Evolutionary conservation across 2,329 filamentous ascomycete genomes (phyloP).

Genomic region (Alternaria alternata): DNA sequence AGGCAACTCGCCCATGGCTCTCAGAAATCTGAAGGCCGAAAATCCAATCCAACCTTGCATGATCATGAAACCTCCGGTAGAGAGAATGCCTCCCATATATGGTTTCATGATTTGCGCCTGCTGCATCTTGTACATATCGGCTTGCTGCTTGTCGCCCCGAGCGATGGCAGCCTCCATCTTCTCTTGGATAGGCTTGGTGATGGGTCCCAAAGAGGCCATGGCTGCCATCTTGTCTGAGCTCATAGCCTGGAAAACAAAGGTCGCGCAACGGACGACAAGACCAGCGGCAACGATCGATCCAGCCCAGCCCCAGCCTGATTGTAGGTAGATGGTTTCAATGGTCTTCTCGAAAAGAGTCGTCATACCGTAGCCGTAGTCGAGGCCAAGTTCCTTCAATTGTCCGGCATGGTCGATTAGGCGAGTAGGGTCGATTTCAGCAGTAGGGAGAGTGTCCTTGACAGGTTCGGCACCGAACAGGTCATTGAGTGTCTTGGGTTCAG

Average conservation of each 20-base stretch:
- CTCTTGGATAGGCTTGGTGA: constrained; percentile 64
- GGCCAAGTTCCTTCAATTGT: constrained; percentile 80
- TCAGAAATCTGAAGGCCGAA: constrained; percentile 80
- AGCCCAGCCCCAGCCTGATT: constrained; percentile 81
- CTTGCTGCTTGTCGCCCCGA: constrained; percentile 55
- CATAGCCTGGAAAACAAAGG: constrained; percentile 69
- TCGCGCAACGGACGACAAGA: constrained; percentile 67
- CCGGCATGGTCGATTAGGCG: constrained; percentile 78
- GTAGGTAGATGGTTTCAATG: constrained; percentile 85
- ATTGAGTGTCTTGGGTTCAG: constrained; percentile 29
- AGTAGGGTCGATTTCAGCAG: constrained; percentile 51
- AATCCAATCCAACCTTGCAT: constrained; percentile 75
- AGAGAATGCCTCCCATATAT: constrained; percentile 26
- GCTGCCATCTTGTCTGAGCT: constrained; percentile 70
- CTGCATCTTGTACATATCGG: constrained; percentile 54
- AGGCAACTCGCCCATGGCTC: constrained; percentile 77
- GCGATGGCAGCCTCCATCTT: constrained; percentile 59
- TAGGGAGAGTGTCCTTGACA: constrained; percentile 22
- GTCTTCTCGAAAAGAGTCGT: constrained; percentile 76
- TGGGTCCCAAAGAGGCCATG: constrained; percentile 67
- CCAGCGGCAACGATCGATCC: constrained; percentile 73
- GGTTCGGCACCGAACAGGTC: constrained; percentile 29
- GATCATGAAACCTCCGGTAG: constrained; percentile 63
- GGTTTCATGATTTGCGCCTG: constrained; percentile 61
- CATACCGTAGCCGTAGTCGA: constrained; percentile 87